Conservation (phyloP, 345 rosid species). For the Trapa bicornis region DNA sequence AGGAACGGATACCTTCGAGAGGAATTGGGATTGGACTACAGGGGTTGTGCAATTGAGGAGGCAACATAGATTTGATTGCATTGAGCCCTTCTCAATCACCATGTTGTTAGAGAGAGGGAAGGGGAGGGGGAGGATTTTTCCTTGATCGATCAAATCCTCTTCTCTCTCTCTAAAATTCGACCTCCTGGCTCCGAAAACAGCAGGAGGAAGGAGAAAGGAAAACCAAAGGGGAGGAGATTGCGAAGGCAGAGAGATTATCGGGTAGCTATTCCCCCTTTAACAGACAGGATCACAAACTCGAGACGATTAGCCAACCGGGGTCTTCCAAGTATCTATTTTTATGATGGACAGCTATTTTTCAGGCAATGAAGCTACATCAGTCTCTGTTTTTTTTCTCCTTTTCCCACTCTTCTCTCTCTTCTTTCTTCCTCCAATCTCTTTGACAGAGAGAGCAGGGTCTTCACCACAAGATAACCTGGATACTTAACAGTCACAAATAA, state of each 20-base stretch:
- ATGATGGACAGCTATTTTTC: constrained; percentile 35
- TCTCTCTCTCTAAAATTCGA: not conserved
- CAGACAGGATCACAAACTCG: not conserved
- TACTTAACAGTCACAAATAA: constrained; percentile 7
- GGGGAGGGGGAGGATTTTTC: constrained; percentile 7
- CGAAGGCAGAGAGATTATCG: not conserved
- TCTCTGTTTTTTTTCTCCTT: constrained; percentile 1
- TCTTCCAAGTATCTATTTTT: not conserved
- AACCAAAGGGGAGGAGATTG: constrained; percentile 25
- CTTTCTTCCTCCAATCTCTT: not conserved
- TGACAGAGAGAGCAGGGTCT: constrained; percentile 27
- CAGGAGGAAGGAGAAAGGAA: too few relatives aligned
- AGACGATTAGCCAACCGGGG: constrained; percentile 21
- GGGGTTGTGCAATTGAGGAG: constrained; percentile 93
- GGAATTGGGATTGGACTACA: constrained; percentile 56
- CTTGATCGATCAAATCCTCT: constrained; percentile 6
- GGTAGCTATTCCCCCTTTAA: not conserved
- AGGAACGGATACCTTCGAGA: constrained; percentile 47
- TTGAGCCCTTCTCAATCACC: constrained; percentile 57
- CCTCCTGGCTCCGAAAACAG: constrained; percentile 16
- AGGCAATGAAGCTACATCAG: constrained; percentile 17
- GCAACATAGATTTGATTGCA: constrained; percentile 68
- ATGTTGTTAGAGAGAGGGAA: constrained; percentile 22
- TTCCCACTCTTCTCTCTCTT: not conserved
- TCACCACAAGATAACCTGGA: constrained; percentile 1